Conservation (phyloP, 192 early-diverging fungal species). For the Backusella luteola region DNA sequence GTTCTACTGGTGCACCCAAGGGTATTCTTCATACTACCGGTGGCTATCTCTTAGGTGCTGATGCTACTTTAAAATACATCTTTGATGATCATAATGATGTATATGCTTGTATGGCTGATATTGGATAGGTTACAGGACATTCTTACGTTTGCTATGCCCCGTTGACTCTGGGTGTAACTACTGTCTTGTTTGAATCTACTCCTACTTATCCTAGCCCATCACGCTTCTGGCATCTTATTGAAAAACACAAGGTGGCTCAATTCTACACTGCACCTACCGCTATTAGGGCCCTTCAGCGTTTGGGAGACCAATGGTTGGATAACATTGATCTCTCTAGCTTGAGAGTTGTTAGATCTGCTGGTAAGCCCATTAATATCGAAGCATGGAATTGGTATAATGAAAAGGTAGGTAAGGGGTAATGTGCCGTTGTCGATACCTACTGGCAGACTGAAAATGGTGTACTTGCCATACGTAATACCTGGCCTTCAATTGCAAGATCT, state of each 20-base stretch:
- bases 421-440: slow-evolving; percentile 95
- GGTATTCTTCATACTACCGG: slow-evolving; percentile 92
- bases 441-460: slow-evolving; percentile 95
- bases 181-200: slow-evolving; percentile 90
- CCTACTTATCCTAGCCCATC: slow-evolving; percentile 88
- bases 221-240: slow-evolving; percentile 79
- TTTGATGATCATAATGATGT: slow-evolving; percentile 93
- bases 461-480: slow-evolving; percentile 78
- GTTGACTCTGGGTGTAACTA: slow-evolving; percentile 80
- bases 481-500: slow-evolving; percentile 89
- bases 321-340: slow-evolving; percentile 80
- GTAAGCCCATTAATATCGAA: slow-evolving; percentile 96
- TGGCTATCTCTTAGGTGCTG: slow-evolving; percentile 88
- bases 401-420: slow-evolving; percentile 79
- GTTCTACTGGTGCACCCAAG: slow-evolving; percentile 86
- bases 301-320: slow-evolving; percentile 77
- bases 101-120: slow-evolving; percentile 93
- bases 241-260: slow-evolving; percentile 90
- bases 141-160: slow-evolving; percentile 94
- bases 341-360: slow-evolving; percentile 89
- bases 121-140: slow-evolving; percentile 87
- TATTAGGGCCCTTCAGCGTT: slow-evolving; percentile 86
- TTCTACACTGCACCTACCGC: slow-evolving; percentile 98
- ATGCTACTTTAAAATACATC: slow-evolving; percentile 82
- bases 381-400: slow-evolving; percentile 97